Evolutionary conservation across 441 rosid species (phyloP), one percentile per base, ranked within the genome.

Genomic region (Corymbia calophylla): DNA sequence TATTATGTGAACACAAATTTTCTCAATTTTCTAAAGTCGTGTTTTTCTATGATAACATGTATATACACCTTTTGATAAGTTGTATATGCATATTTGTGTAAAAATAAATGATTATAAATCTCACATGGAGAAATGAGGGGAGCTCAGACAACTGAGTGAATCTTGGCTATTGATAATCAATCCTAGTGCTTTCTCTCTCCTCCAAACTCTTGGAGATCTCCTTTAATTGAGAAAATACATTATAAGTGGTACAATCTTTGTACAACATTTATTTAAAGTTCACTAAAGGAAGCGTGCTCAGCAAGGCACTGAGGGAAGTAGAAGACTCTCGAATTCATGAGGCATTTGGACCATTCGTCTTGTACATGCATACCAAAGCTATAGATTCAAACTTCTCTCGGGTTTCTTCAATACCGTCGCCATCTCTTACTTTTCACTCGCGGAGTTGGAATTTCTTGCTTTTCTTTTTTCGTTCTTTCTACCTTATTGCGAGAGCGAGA

Each of bases 191-290:
- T 58, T 58, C 0, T 58, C 64, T 58, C 64, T 58, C 14, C n/a
- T 58, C 64, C 0, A 25, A 3, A 1, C 0, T 5, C 11, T 58
- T 0, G 0, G 0, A 58, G 0, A 58, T 25, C n/a, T 58, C 0
- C 14, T 58, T 58, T 0, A 25, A 0, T 5, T 58, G 0, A 58
- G n/a, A 58, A 58, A 25, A 58, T 0, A 25, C 10, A 13, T 0
- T 58, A 58, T 10, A 23, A 58, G 7, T 58, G 14, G 25, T 1
- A 58, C 25, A 58, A 11, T 58, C 10, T 58, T 25, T 14, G 25
- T 58, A 25, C 7, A 0, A 0, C 0, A 11, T 9, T 58, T 58
- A 25, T 25, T 58, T 4, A 5, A 25, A 58, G 25, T 25, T 25
- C 25, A 58, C 7, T 0, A 0, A 25, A 25, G 7, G n/a, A 58